These are phyloP conservation scores for Aspergillus uvarum DNA, from an alignment of 2,329 filamentous ascomycete species.

Conservation along the genomic window DNA sequence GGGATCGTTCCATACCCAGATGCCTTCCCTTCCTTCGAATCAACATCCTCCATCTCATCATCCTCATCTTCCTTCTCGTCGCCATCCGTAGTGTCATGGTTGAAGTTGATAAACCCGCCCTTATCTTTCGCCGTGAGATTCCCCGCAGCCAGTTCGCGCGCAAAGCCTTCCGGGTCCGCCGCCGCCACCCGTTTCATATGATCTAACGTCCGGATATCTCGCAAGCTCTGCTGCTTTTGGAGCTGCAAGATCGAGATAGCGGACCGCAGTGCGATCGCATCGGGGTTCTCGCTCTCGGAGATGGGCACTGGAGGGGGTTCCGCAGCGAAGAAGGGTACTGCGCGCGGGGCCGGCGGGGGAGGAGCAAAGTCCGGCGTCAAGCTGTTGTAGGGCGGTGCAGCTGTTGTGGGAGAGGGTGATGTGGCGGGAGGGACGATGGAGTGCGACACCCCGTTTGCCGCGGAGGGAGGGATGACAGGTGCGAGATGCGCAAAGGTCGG, in stretches of 20 bases:
- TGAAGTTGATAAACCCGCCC: slow-evolving; percentile 36
- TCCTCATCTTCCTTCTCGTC: slow-evolving; percentile 34
- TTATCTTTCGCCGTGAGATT: slow-evolving; percentile 50
- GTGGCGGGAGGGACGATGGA: slow-evolving; percentile 34
- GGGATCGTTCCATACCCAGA: slow-evolving; percentile 65
- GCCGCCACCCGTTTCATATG: slow-evolving; percentile 70
- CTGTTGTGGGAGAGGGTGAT: slow-evolving; percentile 30
- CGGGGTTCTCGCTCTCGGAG: slow-evolving; percentile 64
- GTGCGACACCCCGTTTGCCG: slow-evolving; percentile 24
- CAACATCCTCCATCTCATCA: slow-evolving; percentile 17
- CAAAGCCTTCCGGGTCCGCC: slow-evolving; percentile 69
- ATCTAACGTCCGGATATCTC: slow-evolving; percentile 71
- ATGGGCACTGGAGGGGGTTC: slow-evolving; percentile 46
- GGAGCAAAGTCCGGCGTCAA: slow-evolving; percentile 17
- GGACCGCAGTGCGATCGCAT: slow-evolving; percentile 81
- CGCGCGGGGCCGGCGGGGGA: slow-evolving; percentile 22
- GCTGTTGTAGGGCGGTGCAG: slow-evolving; percentile 3
- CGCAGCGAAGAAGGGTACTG: slow-evolving; percentile 29
- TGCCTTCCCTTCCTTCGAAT: background rate
- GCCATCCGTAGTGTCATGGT: slow-evolving; percentile 39
- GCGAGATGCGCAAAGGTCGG: slow-evolving; percentile 43
- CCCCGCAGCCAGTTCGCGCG: slow-evolving; percentile 65
- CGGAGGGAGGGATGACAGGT: slow-evolving; percentile 21
- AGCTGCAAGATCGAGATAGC: slow-evolving; percentile 85
- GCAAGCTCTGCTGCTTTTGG: slow-evolving; percentile 73